Evolutionary conservation across 495 filamentous ascomycete genomes (phyloP), one percentile per base, ranked within the genome.

Genomic region (Mytilinidion resinicola): DNA sequence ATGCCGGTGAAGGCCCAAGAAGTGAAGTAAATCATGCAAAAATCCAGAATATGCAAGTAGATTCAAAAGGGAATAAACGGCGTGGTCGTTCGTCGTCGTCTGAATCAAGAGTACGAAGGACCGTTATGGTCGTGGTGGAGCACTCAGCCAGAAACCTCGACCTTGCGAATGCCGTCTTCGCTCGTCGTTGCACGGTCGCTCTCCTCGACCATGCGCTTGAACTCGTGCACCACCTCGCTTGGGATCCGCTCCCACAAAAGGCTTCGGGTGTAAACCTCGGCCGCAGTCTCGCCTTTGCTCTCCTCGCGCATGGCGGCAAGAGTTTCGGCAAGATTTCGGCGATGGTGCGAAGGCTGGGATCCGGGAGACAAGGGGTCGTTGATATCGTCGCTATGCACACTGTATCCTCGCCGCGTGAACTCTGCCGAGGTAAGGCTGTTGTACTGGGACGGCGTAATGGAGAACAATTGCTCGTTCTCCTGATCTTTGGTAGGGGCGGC

Each of bases 171-270:
- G 14, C 37, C 50, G 0, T 59, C 63, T 47, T 62, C 63, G n/a
- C 59, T 59, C 17, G 59, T 60, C 58, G 59, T 51, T 30, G 56
- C 59, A 33, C 33, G 50, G 6, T 60, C 64, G 46, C 61, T 64
- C 43, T 73, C 64, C 51, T 68, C 80, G 58, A 93, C 89, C 83
- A 96, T 89, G 68, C 88, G 85, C 65, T 86, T 87, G 75, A 97
- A 98, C 73, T 92, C 88, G 57, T 85, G 83, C 51, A 98, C 91
- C 46, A 96, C 89, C 67, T 98, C 90, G 61, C 83, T 77, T 46
- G 95, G 90, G 60, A 98, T 88, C 69, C 87, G 85, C 66, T 96
- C 91, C 91, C 91, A 96, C 64, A 98, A 85, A 57, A 98, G 80
- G 50, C 89, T 93, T 33, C 92, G 80, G 30, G 90, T 93, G 74